These are phyloP conservation scores for Hypoxylon fuscum DNA, from an alignment of 495 filamentous ascomycete genomes.

Conservation along the genomic window DNA sequence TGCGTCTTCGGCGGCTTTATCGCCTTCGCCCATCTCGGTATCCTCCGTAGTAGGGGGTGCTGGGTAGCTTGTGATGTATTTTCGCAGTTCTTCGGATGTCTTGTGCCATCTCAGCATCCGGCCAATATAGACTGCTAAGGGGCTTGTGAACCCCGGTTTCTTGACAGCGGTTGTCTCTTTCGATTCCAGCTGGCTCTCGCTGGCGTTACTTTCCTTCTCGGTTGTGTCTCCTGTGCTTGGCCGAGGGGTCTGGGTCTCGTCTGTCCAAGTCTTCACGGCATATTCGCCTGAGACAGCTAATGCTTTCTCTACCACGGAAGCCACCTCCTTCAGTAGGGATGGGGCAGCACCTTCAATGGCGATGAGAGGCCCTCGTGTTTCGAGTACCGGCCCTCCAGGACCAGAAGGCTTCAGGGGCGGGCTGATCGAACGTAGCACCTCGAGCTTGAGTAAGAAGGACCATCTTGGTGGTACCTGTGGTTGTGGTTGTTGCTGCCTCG, in stretches of 20 bases:
- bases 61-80: constrained; percentile 64
- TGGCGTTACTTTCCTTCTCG: constrained; percentile 38
- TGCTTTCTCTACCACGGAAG: constrained; percentile 67
- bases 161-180: constrained; percentile 17
- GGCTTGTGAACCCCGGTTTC: constrained; percentile 39
- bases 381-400: constrained; percentile 51
- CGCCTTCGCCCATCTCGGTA: constrained; percentile 2
- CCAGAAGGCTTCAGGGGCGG: constrained; percentile 57
- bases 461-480: constrained; percentile 27
- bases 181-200: constrained; percentile 15
- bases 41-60: not conserved
- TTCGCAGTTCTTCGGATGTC: constrained; percentile 70
- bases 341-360: constrained; percentile 79
- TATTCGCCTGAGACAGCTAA: constrained; percentile 67
- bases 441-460: constrained; percentile 41
- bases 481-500: constrained; percentile 16
- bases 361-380: constrained; percentile 77
- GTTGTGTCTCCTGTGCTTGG: constrained; percentile 45
- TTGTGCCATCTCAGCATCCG: constrained; percentile 76
- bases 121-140: constrained; percentile 71
- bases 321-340: constrained; percentile 61
- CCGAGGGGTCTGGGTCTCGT: constrained; percentile 43
- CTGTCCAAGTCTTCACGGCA: constrained; percentile 62
- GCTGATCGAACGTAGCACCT: constrained; percentile 50
- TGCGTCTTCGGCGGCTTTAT: constrained; percentile 4